Conservation (phyloP, 495 filamentous ascomycete species). For the Cercophora newfieldiana region DNA sequence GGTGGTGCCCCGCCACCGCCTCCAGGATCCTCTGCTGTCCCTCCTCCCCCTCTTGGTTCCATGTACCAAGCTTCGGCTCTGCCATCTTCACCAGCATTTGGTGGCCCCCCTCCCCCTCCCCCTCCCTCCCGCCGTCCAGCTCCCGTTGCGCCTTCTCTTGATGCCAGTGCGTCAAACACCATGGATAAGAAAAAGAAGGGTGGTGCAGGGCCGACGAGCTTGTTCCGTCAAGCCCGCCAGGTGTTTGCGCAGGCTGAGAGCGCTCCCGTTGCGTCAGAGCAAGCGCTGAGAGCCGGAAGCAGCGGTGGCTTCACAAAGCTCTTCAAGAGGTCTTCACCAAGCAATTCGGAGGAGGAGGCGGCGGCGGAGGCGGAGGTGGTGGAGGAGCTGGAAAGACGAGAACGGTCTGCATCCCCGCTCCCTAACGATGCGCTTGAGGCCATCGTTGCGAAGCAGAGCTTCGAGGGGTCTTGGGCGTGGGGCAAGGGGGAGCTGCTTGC, state of each 20-base stretch:
- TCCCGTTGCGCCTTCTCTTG: too few relatives aligned
- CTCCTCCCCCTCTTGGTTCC: too few relatives aligned
- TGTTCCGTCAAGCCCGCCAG: neutral
- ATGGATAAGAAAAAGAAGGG: neutral
- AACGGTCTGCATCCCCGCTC: neutral
- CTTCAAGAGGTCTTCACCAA: neutral
- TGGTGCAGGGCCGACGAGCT: neutral
- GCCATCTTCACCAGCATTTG: neutral
- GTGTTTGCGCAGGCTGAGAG: neutral
- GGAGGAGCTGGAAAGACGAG: too few relatives aligned
- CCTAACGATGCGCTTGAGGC: conserved; percentile 14
- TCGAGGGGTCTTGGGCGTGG: conserved; percentile 51
- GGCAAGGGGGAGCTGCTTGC: conserved; percentile 5
- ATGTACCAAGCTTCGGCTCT: too few relatives aligned
- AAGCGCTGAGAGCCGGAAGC: neutral
- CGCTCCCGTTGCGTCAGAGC: too few relatives aligned
- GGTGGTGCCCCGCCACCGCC: too few relatives aligned
- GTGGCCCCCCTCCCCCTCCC: neutral
- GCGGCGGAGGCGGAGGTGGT: neutral
- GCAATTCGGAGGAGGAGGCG: neutral
- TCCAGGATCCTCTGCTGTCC: too few relatives aligned
- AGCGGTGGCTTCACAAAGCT: neutral
- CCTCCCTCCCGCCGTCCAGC: too few relatives aligned
- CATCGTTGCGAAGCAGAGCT: conserved; percentile 51
- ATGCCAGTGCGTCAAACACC: too few relatives aligned